Percentiles rank a stretch among this genome's conserved stretches.
These are phyloP conservation scores for Ascochyta fabae DNA, from an alignment of 2,329 filamentous ascomycete species.

Conservation along the genomic window DNA sequence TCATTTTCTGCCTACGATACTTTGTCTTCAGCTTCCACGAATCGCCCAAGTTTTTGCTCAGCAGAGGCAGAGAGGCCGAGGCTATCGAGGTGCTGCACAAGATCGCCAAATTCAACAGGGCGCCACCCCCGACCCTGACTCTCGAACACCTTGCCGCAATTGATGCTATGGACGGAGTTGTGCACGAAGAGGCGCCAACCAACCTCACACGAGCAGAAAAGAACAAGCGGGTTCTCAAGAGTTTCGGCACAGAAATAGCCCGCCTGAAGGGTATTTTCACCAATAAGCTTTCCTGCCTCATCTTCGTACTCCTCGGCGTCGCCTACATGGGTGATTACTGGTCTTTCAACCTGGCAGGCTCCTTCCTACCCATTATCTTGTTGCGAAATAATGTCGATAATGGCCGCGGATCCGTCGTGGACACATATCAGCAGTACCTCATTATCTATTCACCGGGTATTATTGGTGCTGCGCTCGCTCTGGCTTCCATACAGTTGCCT, in stretches of 20 bases:
- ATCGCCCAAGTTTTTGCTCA: constrained; percentile 38
- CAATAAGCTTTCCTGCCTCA: constrained; percentile 34
- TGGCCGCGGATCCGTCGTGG: constrained; percentile 29
- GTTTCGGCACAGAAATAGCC: constrained; percentile 30
- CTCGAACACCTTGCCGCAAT: constrained; percentile 37
- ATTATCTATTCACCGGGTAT: constrained; percentile 41
- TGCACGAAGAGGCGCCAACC: constrained; percentile 1
- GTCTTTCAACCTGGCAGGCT: constrained; percentile 40
- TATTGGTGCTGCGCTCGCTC: constrained; percentile 31
- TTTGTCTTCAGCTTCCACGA: constrained; percentile 40
- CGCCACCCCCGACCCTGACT: constrained; percentile 31
- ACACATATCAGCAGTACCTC: constrained; percentile 40
- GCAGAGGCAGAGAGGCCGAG: constrained; percentile 33
- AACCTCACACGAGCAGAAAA: constrained; percentile 20
- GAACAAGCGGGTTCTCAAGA: constrained; percentile 30
- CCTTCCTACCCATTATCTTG: constrained; percentile 37
- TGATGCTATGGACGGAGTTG: constrained; percentile 21
- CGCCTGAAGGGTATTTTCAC: constrained; percentile 39
- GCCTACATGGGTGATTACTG: constrained; percentile 44
- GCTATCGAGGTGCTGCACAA: constrained; percentile 37
- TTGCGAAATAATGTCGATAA: constrained; percentile 38
- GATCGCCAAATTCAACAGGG: constrained; percentile 38
- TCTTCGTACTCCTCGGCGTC: constrained; percentile 34
- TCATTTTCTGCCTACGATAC: constrained; percentile 37
- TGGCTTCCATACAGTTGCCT: constrained; percentile 36